Percentiles rank a stretch among this genome's conserved stretches.
Conservation (phyloP, 2,329 filamentous ascomycete species). For the Nemania sp. region DNA sequence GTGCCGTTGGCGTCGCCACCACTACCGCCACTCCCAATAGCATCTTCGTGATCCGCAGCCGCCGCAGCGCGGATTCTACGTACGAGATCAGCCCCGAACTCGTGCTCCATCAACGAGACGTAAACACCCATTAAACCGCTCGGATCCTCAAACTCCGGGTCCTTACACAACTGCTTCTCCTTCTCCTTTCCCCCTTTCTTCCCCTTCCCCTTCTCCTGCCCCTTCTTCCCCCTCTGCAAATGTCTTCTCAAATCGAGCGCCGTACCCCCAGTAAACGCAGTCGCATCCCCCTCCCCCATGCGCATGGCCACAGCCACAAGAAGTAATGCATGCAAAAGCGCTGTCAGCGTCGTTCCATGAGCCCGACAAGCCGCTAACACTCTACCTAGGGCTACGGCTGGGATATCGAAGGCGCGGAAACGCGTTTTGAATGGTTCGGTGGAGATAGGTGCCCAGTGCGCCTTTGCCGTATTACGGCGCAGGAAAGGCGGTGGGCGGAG, state of each 20-base stretch:
- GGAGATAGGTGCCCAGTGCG: constrained; percentile 31
- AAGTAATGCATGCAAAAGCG: constrained; percentile 29
- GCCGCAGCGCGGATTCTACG: constrained; percentile 17
- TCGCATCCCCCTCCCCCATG: constrained; percentile 1
- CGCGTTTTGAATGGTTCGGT: constrained; percentile 30
- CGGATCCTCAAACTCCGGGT: too few relatives aligned
- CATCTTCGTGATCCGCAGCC: background rate
- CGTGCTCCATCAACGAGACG: constrained; percentile 25
- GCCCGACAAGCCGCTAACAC: constrained; percentile 26
- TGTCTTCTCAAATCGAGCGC: constrained; percentile 25
- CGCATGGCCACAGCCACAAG: constrained; percentile 20
- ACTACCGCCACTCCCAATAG: background rate
- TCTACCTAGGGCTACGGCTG: background rate
- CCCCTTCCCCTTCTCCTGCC: too few relatives aligned
- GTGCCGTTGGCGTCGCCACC: too few relatives aligned
- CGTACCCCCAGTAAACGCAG: constrained; percentile 25
- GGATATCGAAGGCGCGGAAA: constrained; percentile 26
- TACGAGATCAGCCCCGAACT: constrained; percentile 26
- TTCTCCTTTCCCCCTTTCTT: too few relatives aligned
- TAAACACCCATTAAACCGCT: constrained; percentile 27
- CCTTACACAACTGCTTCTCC: too few relatives aligned
- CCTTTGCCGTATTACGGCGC: constrained; percentile 8
- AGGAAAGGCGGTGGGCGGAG: constrained; percentile 13
- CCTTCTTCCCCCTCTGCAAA: too few relatives aligned
- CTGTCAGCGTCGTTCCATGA: constrained; percentile 32